Base-by-base conservation (phyloP, 106 monocot genomes). In the Chionographis japonica region DNA sequence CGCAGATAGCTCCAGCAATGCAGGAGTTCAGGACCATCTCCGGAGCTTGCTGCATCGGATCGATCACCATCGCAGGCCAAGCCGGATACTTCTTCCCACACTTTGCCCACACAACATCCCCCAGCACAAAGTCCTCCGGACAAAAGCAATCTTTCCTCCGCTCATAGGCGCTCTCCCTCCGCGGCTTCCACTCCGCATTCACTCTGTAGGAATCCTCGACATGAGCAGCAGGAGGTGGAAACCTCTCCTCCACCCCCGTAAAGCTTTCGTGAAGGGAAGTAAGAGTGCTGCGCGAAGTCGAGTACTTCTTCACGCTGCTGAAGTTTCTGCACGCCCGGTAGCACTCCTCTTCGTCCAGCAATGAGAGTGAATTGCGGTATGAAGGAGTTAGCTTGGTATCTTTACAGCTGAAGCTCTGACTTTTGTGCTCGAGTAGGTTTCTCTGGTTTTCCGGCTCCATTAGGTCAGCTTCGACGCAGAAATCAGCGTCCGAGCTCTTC, bases 21-120 rank as follows among this genome's bases (percentile, higher is more conserved):
- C 90, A 80, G 5, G 76, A 87, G 65, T 90, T 77, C 12, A 97
- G 73, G 37, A 95, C 89, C 36, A 66, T 66, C 18, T 77, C 70
- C 0, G 92, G 90, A 4, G 90, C 88, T 18, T 87, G 80, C 58
- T 67, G 68, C 68, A 79, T 56, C 16, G 98, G 85, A 61, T 98
- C 93, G 46, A 98, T 88, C n/a, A 98, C 90, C 16, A 85, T 54
- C 8, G 98, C 90, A 12, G 98, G 98, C 98, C 98, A 98, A 51
- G 83, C 68, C 1, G 98, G 87, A 68, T 73, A 85, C 65, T 75
- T 81, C 77, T 85, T 90, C 53, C 93, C 87, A 0, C 78, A 65
- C 62, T 82, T 93, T 8, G 93, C 98, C 98, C 98, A 98, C 38
- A 98, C 83, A 38, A 98, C 56, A 17, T 93, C 98, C 2, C 93